phyloP scores from a whole-genome alignment of 441 rosid genomes.

The Gossypium trilobum region DNA sequence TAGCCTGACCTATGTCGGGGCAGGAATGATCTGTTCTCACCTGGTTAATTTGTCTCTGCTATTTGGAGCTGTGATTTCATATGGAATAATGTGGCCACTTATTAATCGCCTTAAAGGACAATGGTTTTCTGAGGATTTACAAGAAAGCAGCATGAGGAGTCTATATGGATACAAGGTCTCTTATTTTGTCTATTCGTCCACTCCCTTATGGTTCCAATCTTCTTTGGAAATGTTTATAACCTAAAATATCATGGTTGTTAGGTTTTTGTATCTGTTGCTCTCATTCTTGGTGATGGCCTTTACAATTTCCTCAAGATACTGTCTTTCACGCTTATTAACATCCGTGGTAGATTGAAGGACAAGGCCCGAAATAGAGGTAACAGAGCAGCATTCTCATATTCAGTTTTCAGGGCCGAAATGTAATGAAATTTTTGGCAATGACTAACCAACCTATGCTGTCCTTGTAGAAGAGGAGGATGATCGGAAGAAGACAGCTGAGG shows the following conservation, averaged over 20 bases:
- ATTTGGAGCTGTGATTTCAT: slow-evolving; percentile 73
- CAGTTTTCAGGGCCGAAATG: not conserved
- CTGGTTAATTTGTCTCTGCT: slow-evolving; percentile 73
- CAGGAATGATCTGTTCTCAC: slow-evolving; percentile 92
- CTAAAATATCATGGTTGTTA: slow-evolving; percentile 4
- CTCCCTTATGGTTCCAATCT: not conserved
- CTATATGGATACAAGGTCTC: slow-evolving; percentile 77
- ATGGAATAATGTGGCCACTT: slow-evolving; percentile 91
- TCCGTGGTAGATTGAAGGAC: slow-evolving; percentile 38
- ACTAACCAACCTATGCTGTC: not conserved
- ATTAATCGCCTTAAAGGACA: slow-evolving; percentile 55
- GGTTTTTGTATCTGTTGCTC: slow-evolving; percentile 66
- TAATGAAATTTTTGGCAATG: not conserved
- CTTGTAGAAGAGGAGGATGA: slow-evolving; percentile 19
- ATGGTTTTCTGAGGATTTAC: slow-evolving; percentile 50
- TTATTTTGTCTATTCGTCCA: not conserved
- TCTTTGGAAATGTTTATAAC: not conserved
- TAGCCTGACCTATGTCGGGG: slow-evolving; percentile 70
- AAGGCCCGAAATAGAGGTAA: slow-evolving; percentile 33
- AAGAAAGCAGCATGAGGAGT: slow-evolving; percentile 72
- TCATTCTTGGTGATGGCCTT: slow-evolving; percentile 85
- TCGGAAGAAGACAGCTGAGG: slow-evolving; percentile 14
- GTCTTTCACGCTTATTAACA: slow-evolving; percentile 35
- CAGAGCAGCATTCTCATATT: not conserved
- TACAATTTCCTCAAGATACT: slow-evolving; percentile 75